phyloP scores from a whole-genome alignment of 1,139 yeast species.

The Kurtzmaniella quercitrusa region DNA sequence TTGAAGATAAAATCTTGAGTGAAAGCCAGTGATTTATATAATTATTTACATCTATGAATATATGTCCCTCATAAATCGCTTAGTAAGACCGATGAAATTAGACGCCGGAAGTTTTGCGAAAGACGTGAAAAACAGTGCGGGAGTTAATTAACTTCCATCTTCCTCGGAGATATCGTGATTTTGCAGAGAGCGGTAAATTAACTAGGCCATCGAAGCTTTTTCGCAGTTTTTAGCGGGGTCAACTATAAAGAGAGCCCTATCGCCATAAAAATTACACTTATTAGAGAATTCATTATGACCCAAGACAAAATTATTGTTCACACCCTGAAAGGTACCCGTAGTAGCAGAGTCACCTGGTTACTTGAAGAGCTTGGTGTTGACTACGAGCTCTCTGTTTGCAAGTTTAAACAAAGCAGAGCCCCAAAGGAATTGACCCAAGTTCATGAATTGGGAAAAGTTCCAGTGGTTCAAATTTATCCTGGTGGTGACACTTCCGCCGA shows the following conservation, averaged over 20 bases:
- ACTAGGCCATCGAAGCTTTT: no score
- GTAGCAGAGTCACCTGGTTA: slow-evolving; percentile 46
- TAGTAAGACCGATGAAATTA: no score
- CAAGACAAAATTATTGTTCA: slow-evolving; percentile 17
- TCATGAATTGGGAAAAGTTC: slow-evolving; percentile 25
- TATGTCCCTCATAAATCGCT: no score
- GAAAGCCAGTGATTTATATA: no score
- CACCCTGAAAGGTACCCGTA: slow-evolving; percentile 45
- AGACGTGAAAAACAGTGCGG: no score
- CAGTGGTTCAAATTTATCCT: slow-evolving; percentile 32
- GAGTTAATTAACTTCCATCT: no score
- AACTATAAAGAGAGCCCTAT: no score
- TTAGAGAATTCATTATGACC: background rate
- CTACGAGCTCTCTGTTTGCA: slow-evolving; percentile 20
- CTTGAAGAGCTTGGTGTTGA: slow-evolving; percentile 42
- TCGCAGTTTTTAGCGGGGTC: no score
- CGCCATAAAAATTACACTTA: background rate
- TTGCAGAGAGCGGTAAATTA: no score
- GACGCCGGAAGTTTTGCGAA: no score
- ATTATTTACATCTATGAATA: no score
- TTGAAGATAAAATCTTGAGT: background rate
- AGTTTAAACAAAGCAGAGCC: slow-evolving; percentile 13
- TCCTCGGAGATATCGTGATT: no score
- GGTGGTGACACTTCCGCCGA: slow-evolving; percentile 23
- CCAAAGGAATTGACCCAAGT: slow-evolving; percentile 17